These are phyloP conservation scores for Echium plantagineum DNA, from an alignment of 257 asterid species.

Conservation along the genomic window DNA sequence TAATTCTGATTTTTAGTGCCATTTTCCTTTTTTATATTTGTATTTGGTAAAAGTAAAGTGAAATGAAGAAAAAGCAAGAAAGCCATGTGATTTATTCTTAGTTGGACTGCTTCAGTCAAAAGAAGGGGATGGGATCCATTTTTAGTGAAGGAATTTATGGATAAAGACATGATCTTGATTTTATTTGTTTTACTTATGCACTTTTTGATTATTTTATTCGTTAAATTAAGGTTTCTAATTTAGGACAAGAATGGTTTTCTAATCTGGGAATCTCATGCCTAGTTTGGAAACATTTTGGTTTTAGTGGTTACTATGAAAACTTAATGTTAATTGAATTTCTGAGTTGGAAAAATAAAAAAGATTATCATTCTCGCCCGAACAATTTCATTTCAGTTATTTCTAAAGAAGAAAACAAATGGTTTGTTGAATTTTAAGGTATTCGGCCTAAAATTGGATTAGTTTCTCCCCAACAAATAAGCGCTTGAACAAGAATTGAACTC, in stretches of 20 bases:
- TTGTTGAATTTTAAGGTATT: too few relatives aligned
- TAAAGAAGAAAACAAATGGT: too few relatives aligned
- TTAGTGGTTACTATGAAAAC: too few relatives aligned
- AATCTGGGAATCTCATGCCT: background rate
- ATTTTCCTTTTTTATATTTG: slow-evolving; percentile 11
- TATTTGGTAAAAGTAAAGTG: slow-evolving; percentile 33
- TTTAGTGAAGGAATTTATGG: slow-evolving; percentile 9
- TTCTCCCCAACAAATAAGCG: too few relatives aligned
- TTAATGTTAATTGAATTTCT: too few relatives aligned
- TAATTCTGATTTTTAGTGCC: slow-evolving; percentile 21
- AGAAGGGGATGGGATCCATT: slow-evolving; percentile 19
- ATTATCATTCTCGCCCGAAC: too few relatives aligned
- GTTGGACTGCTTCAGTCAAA: slow-evolving; percentile 42
- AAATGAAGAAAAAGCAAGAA: slow-evolving; percentile 25
- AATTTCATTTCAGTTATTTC: too few relatives aligned
- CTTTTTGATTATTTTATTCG: background rate
- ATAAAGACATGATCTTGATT: slow-evolving; percentile 12
- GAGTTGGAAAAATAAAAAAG: too few relatives aligned
- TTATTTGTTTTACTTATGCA: slow-evolving; percentile 1
- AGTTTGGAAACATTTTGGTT: background rate
- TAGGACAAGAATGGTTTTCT: background rate
- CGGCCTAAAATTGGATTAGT: too few relatives aligned
- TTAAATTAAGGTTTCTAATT: slow-evolving; percentile 11
- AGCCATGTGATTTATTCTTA: slow-evolving; percentile 41
- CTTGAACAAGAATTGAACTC: too few relatives aligned